Base-by-base conservation (phyloP, 169 alveolate species). In the Eimeria nieschulzi region DNA sequence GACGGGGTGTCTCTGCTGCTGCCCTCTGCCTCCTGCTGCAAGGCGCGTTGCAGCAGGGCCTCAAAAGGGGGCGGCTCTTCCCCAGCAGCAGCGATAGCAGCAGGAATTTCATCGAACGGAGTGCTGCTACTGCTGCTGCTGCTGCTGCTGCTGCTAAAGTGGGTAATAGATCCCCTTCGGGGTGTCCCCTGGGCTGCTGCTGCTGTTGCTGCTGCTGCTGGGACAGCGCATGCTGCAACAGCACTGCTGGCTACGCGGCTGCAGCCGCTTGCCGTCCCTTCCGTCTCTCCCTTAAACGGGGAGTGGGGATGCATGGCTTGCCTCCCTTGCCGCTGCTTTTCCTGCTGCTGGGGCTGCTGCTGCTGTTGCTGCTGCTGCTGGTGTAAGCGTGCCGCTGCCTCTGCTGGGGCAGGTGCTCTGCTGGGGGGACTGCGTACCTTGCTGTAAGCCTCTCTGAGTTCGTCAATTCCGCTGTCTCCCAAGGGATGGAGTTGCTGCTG, bases 61-160 rank as follows among this genome's bases (percentile, higher is more conserved):
- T 64, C 73, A 64, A 64, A 64, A 9, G 73, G 73, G 17, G 73
- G 10, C 9, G 73, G 73, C 25, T 64, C 21, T 7, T 64, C 73
- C 73, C 73, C 73, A 8, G 17, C 73, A n/a, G 73, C 73, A 64
- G 73, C 73, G 19, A 64, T 9, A 12, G 25, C 10, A 7, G 21
- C 73, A 64, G 73, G 73, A 64, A 64, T 9, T 23, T 64, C 73
- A n/a, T 64, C 73, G 21, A 64, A 64, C 10, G 73, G 73, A 9
- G 73, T 64, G 25, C 33, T 64, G 73, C 73, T 64, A 23, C 73
- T 64, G 73, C 73, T 64, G 73, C 73, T 64, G 73, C 73, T 64
- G 73, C 73, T 64, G 25, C 73, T 64, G 9, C 13, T 56, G 64
- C 64, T 13, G 64, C 64, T 13, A 56, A 17, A 9, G 73, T 64